Evolutionary conservation across 2,329 filamentous ascomycete genomes (phyloP), one percentile per base, ranked within the genome.

Genomic region (Fusarium sp.): DNA sequence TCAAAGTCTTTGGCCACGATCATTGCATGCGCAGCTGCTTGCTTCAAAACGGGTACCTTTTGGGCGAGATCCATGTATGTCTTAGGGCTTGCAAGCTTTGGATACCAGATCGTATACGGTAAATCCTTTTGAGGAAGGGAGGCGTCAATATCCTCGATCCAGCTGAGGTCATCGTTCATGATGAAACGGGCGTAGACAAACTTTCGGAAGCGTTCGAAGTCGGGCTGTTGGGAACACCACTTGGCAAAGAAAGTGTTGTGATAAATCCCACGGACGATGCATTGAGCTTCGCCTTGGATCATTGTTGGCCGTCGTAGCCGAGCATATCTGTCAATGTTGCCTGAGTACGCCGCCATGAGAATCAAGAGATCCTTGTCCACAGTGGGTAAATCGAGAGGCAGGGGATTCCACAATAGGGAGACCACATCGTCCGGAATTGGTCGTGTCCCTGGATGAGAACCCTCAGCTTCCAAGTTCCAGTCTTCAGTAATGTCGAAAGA

Each of bases 311-410:
- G 73, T n/a, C 77, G 73, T 0, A 86, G 75, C 1, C 83, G 79
- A 0, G 63, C 24, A 44, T 84, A 85, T 4, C 83, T 80, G 51
- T 86, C 83, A 7, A 85, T 67, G 22, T 85, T 78, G 3, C 84
- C 83, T 1, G 77, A 66, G 24, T 80, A 84, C 0, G 83, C 83
- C 0, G 84, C 82, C 60, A 81, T 77, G 6, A 77, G 69, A 14
- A 85, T 83, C 1, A 85, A 75, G 0, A 83, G 36, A 49, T 83
- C 79, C 57, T 85, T 85, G 36, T 84, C 76, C 4, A 80, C 66
- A 0, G 73, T 58, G 1, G 83, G 83, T 1, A 85, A 74, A 57
- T 85, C 80, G 2, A 33, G n/a, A 0, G 83, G 84, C 0, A 85
- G 73, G 3, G 82, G 81, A 4, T 44, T 46, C 9, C 51, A 66